Evolutionary conservation across 129 eudicot genomes (phyloP), one percentile per base, ranked within the genome.

Genomic region (Centaurea solstitialis): DNA sequence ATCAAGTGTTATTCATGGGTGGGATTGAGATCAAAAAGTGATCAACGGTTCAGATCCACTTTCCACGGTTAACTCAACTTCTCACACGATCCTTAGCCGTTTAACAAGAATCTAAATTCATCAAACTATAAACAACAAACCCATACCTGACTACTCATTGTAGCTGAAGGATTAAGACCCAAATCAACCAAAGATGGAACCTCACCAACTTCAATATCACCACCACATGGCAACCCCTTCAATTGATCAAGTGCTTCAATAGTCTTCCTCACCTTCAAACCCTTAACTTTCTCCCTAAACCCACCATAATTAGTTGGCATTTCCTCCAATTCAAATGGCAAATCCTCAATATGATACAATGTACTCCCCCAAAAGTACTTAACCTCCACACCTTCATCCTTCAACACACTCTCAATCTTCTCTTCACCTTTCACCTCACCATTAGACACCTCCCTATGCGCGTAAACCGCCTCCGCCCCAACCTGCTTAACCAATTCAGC

Each of bases 301-400:
- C 91, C 97, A 6, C 97, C 93, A 70, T 94, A 92, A 87, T 89
- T 92, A 0, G 93, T 90, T 0, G 97, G 99, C 97, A 94, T 94
- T 59, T 85, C 90, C 73, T 86, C 97, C 88, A 94, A 85, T 28
- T 88, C 84, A 82, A 92, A 94, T 5, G 97, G 93, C 77, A 94
- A 88, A 89, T 94, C 99, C 26, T 94, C 97, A 77, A 94, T 22
- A 87, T 94, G 99, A 82, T 90, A 92, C 93, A 94, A 88, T 53
- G 99, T 94, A 80, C 99, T 94, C n/a, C 99, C 99, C 99, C 99
- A 94, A 79, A 90, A 94, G 75, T 94, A 94, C 88, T 92, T 94
- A 74, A 94, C 84, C 70, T 94, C 99, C 72, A 94, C 90, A 9
- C 97, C 97, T 79, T 94, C 97, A 68, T 94, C 94, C 83, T 90